These are phyloP conservation scores for Xylariaceae sp. DNA, from an alignment of 2,329 filamentous ascomycete species.

Conservation along the genomic window DNA sequence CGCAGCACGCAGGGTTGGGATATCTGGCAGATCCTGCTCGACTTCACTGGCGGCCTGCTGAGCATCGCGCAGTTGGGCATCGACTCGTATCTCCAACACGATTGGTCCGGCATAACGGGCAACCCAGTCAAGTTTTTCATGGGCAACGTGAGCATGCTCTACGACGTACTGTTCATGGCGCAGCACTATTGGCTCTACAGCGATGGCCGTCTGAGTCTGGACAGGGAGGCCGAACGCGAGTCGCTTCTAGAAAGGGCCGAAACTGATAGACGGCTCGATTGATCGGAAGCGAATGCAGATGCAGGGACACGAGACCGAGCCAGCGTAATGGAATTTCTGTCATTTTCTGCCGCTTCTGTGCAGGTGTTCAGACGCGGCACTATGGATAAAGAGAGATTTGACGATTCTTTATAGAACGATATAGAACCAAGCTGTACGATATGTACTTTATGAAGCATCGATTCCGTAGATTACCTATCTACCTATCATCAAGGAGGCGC, in stretches of 20 bases:
- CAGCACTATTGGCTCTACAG: conserved; percentile 84
- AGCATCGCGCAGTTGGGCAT: conserved; percentile 77
- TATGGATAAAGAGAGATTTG: not conserved
- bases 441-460: no score
- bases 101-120: conserved; percentile 86
- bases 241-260: conserved; percentile 35
- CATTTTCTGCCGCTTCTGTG: not conserved
- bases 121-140: conserved; percentile 89
- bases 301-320: not conserved
- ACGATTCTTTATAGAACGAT: not conserved
- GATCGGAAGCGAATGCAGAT: not conserved
- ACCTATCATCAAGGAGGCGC: no score
- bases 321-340: not conserved
- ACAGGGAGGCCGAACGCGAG: conserved; percentile 33
- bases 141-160: conserved; percentile 78
- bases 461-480: no score
- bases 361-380: not conserved
- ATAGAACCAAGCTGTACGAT: not conserved
- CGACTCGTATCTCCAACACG: conserved; percentile 75
- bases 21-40: conserved; percentile 77
- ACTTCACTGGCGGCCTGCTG: conserved; percentile 74
- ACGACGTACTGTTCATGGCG: conserved; percentile 77
- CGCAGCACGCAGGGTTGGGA: conserved; percentile 84
- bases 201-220: conserved; percentile 21
- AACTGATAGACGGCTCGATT: conserved; percentile 32